phyloP scores from a whole-genome alignment of 108 stramenopile species.

The Stephanodiscus minutulus region DNA sequence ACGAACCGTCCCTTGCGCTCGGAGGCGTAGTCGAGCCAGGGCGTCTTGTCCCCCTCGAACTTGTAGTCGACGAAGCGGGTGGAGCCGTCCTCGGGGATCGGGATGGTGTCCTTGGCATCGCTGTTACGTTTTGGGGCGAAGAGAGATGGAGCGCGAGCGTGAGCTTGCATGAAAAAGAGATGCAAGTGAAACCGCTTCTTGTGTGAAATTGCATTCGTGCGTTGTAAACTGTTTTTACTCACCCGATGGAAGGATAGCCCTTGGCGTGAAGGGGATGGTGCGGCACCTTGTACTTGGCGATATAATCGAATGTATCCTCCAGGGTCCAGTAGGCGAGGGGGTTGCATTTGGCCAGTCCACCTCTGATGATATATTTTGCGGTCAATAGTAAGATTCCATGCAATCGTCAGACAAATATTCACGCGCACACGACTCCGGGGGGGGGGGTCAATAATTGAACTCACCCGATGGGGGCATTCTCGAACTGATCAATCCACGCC shows the following conservation, averaged over 20 bases:
- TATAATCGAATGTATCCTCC: conserved; percentile 97
- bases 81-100: conserved; percentile 88
- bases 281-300: conserved; percentile 94
- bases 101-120: conserved; percentile 95
- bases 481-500: conserved; percentile 92
- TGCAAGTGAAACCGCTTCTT: not conserved
- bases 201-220: not conserved
- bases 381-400: not conserved
- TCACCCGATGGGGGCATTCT: conserved; percentile 90
- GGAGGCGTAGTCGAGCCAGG: conserved; percentile 94
- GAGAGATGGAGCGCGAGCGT: not conserved
- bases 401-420: not conserved
- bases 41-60: conserved; percentile 83
- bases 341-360: conserved; percentile 94
- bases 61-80: conserved; percentile 80
- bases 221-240: conserved; percentile 2
- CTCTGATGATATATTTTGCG: conserved; percentile 21
- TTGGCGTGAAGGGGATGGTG: conserved; percentile 97
- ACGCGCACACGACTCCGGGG: too few relatives aligned
- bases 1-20: conserved; percentile 97
- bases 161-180: not conserved
- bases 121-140: conserved; percentile 6
- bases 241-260: conserved; percentile 94
- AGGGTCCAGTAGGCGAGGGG: conserved; percentile 97
- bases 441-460: not conserved